Evolutionary conservation across 2,329 filamentous ascomycete species (phyloP), one percentile per base, ranked within the genome.

Genomic region (Fusarium humuli): DNA sequence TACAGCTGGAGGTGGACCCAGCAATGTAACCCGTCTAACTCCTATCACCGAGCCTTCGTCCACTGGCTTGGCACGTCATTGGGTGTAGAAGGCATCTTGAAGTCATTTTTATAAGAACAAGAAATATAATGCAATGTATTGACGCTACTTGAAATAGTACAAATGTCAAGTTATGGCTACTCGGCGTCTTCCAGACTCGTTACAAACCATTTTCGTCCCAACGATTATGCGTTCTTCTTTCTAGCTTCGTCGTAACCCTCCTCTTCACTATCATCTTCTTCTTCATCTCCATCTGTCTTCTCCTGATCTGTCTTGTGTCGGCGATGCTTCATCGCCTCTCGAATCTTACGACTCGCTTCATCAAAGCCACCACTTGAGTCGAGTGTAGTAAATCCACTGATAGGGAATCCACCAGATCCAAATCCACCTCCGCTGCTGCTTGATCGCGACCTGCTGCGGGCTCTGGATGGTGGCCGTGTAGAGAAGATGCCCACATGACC

Each of bases 401-500:
- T 81, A 2, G 88, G 87, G 76, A 93, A 91, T 0, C 86, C 88
- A 5, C 83, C 83, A 20, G 85, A 87, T 6, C 89, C 88, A 59
- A 89, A 84, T 1, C 88, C 86, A 27, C 88, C 88, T 42, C 89
- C 88, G 66, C 86, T 88, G 67, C 90, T 93, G 78, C 91, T 89
- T 74, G 89, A 93, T 53, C 91, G 86, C 74, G 90, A 92, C 27
- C 92, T 86, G 71, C 87, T 91, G 60, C 90, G 87, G 54, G 88
- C 91, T n/a, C 94, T 90, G 54, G 92, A 97, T n/a, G 91, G 87
- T 7, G 94, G 94, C 30, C 93, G 87, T 18, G 93, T 96, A 5
- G 94, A 94, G 82, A 98, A 99, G 81, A 99, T 91, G 66, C 92
- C 93, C 71, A 97, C 91, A 50, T 88, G 90, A 14, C 93, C 92